Evolutionary conservation across 352 stramenopile species (phyloP), one percentile per base, ranked within the genome.

Genomic region (Pythium grandisporangium): DNA sequence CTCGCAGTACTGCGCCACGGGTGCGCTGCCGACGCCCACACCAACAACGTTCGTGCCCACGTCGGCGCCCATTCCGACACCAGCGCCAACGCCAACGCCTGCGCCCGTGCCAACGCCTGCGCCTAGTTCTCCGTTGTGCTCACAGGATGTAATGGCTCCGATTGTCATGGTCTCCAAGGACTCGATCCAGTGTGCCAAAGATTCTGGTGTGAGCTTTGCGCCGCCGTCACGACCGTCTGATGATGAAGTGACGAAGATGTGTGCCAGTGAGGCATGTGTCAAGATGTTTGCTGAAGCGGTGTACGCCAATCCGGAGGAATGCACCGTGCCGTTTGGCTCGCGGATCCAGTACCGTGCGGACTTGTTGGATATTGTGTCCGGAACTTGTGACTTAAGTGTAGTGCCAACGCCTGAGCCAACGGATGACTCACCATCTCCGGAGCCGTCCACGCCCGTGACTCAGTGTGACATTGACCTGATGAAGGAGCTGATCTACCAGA

Each of bases 241-340:
- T 11, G 19, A 33, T 5, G 16, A 44, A n/a, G 43, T 50, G 43
- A 34, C 42, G 23, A 50, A 44, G 34, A 50, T 50, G 24, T 50
- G 43, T 34, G 25, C 34, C 24, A 50, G 14, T 34, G 11, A 23
- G 13, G 23, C 10, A 2, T 50, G 43, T 34, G 36, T 25, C 11
- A 36, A 37, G 43, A 34, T 25, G 16, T 44, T 50, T 24, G 24
- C 32, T 16, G 43, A 37, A 22, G 43, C 43, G 14, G 16, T 43
- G n/a, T 23, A 30, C 11, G 36, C 22, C 11, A 42, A 50, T 25
- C 33, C 43, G 25, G 39, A 13, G 8, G 43, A 50, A 24, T 50
- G 42, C 19, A 23, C 32, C 22, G 25, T 42, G 16, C 20, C 23
- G n/a, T 25, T 24, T 17, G 37, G 27, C 27, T 14, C 10, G 8